Evolutionary conservation across 176 grass and related monocot species (phyloP), one percentile per base, ranked within the genome.

Genomic region (Lolium rigidum): DNA sequence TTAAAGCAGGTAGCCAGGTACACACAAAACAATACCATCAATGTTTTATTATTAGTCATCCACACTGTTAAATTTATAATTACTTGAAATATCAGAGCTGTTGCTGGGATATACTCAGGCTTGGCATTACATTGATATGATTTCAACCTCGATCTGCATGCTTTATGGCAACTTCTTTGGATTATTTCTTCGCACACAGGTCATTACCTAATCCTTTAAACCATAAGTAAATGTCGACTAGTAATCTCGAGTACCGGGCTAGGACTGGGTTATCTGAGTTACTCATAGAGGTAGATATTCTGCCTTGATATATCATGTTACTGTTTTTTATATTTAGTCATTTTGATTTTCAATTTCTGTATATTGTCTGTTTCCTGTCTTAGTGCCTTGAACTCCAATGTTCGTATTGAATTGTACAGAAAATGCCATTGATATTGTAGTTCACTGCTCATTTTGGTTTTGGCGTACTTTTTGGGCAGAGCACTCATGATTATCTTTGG

Each of bases 231-330:
- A 89, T 96, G 67, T 96, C 92, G 48, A 69, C 94, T 70, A 92
- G 96, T 61, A 92, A 89, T 86, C 86, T 98, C 82, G 92, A 98
- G 84, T 79, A 44, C 14, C 92, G 85, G 60, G 92, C 86, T 77
- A 95, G 90, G 78, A 70, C 83, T 80, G 92, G 84, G 63, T 94
- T 98, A 75, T 93, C 97, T 84, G 93, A 98, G 48, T 92, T 98
- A 75, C 90, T 98, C 18, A 84, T 86, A 63, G 86, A 98, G 90
- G 97, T 94, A 77, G 17, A 89, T 74, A 87, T 70, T 74, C 43
- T 41, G 6, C 83, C 37, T 74, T 83, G 52, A 61, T 56, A 37
- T 83, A 54, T 28, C 44, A 81, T 80, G 11, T 47, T 77, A 55
- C 54, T 80, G 1, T 83, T 82, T 74, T 35, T 79, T 78, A 77